phyloP scores from a whole-genome alignment of 2,329 filamentous ascomycete genomes.

The Tolypocladium inflatum region DNA sequence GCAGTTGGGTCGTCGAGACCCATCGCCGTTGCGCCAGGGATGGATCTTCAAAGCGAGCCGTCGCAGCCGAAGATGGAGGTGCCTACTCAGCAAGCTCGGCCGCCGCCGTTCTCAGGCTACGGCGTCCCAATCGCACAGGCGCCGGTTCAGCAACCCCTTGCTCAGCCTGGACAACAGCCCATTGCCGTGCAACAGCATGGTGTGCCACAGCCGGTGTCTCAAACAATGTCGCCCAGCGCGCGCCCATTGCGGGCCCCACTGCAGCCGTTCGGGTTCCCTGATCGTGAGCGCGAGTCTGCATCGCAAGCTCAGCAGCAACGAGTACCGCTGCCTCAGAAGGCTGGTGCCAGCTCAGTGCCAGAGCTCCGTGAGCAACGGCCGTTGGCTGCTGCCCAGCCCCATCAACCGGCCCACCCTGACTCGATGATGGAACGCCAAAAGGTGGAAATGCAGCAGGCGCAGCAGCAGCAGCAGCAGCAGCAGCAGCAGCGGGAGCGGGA shows the following conservation, averaged over 20 bases:
- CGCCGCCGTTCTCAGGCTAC: constrained; percentile 32
- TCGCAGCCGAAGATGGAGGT: constrained; percentile 35
- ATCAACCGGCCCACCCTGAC: constrained; percentile 22
- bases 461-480: constrained; percentile 8
- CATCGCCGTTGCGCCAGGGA: constrained; percentile 36
- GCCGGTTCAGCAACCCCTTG: constrained; percentile 20
- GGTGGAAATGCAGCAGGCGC: constrained; percentile 13
- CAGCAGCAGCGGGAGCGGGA: constrained; percentile 8
- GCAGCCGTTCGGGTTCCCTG: constrained; percentile 33
- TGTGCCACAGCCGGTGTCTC: constrained; percentile 26
- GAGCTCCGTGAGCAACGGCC: constrained; percentile 25
- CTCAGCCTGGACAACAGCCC: constrained; percentile 15
- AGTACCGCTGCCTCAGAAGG: constrained; percentile 31
- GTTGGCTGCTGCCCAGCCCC: constrained; percentile 23
- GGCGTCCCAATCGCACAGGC: constrained; percentile 37
- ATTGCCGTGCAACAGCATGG: constrained; percentile 23
- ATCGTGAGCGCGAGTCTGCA: constrained; percentile 28
- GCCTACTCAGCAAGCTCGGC: constrained; percentile 17
- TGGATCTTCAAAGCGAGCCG: constrained; percentile 36
- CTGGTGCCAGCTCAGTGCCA: constrained; percentile 17
- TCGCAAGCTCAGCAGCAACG: constrained; percentile 23
- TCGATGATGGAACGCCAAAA: constrained; percentile 23
- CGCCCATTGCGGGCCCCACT: constrained; percentile 34
- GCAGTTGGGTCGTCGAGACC: constrained; percentile 24
- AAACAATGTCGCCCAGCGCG: constrained; percentile 36